These are phyloP conservation scores for Mangifera indica DNA, from an alignment of 345 rosid genomes.

Conservation along the genomic window DNA sequence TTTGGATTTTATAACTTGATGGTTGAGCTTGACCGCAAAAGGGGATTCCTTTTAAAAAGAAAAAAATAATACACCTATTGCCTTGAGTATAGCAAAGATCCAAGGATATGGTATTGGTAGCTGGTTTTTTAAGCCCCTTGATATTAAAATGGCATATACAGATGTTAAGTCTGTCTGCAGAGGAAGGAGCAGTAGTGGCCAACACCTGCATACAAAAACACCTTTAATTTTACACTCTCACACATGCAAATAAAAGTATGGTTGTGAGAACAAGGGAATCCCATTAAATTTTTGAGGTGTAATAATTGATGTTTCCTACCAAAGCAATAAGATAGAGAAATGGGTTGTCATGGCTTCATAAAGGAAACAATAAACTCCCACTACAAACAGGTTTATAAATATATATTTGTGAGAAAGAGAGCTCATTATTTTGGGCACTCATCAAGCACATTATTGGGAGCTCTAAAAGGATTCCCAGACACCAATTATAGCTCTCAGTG, in stretches of 20 bases:
- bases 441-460: slow-evolving; percentile 31
- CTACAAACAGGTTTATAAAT: not conserved
- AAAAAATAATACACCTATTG: no score
- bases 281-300: slow-evolving; percentile 7
- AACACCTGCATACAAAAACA: slow-evolving; percentile 2
- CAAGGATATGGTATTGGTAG: not conserved
- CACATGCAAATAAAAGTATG: slow-evolving; percentile 18
- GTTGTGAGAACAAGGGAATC: slow-evolving; percentile 22
- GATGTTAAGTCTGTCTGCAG: not conserved
- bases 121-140: no score
- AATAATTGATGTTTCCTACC: slow-evolving; percentile 48
- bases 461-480: slow-evolving; percentile 12
- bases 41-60: no score
- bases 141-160: not conserved
- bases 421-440: slow-evolving; percentile 26
- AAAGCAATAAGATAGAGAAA: slow-evolving; percentile 28
- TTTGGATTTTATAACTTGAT: no score
- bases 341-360: slow-evolving; percentile 22
- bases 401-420: slow-evolving; percentile 18
- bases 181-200: slow-evolving; percentile 14
- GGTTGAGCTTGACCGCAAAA: no score
- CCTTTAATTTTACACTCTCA: not conserved
- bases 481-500: slow-evolving; percentile 17
- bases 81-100: not conserved
- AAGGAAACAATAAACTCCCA: slow-evolving; percentile 24